Percentiles rank a stretch among this genome's conserved stretches.
Conservation (phyloP, 345 rosid genomes). For the Pseudoturritis turrita region DNA sequence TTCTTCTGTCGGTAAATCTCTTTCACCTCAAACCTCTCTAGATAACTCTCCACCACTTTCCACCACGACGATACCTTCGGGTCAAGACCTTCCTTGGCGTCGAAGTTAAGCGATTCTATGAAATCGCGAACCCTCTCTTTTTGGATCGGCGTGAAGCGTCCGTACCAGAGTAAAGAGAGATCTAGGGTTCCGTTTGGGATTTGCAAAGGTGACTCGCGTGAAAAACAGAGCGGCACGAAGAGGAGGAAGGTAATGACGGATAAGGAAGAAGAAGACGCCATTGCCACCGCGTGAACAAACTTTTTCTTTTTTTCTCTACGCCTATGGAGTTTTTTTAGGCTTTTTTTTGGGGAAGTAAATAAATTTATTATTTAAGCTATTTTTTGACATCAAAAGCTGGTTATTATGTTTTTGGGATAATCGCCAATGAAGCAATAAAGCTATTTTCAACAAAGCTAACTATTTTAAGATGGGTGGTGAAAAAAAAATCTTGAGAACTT, state of each 20-base stretch:
- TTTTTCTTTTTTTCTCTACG: background rate
- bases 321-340: background rate
- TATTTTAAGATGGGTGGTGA: slow-evolving; percentile 24
- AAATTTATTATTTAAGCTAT: slow-evolving; percentile 20
- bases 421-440: slow-evolving; percentile 1
- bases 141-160: slow-evolving; percentile 24
- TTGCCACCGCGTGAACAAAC: background rate
- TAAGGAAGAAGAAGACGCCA: slow-evolving; percentile 21
- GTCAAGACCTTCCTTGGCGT: slow-evolving; percentile 13
- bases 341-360: background rate
- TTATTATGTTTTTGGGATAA: background rate
- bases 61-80: slow-evolving; percentile 41
- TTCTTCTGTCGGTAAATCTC: slow-evolving; percentile 18
- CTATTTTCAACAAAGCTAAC: slow-evolving; percentile 24
- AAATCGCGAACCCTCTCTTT: slow-evolving; percentile 34
- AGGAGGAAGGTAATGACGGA: slow-evolving; percentile 17
- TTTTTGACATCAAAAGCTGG: slow-evolving; percentile 14
- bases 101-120: slow-evolving; percentile 36
- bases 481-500: background rate
- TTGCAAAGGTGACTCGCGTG: slow-evolving; percentile 1
- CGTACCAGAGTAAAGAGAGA: slow-evolving; percentile 44
- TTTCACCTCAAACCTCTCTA: slow-evolving; percentile 3
- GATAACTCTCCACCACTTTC: slow-evolving; percentile 50
- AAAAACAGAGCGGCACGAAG: slow-evolving; percentile 17
- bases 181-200: slow-evolving; percentile 30